phyloP scores from a whole-genome alignment of 495 filamentous ascomycete species.

The Neurospora tetrasperma region DNA sequence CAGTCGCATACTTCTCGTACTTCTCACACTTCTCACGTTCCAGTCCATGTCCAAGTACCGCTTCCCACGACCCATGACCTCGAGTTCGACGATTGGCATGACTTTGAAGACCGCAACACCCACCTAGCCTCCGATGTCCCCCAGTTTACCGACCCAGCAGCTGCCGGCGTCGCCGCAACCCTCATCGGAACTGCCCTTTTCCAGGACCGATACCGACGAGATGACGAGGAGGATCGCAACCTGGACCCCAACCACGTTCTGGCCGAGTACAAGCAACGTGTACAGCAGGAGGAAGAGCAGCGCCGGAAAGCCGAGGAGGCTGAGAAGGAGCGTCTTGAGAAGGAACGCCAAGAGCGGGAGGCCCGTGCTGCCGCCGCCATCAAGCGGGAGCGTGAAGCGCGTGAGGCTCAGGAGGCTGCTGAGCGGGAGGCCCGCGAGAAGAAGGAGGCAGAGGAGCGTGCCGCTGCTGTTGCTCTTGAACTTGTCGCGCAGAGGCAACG shows the following conservation, averaged over 20 bases:
- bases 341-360: neutral
- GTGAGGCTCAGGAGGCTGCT: neutral
- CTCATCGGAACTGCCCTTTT: constrained; percentile 21
- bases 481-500: neutral
- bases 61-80: constrained; percentile 2
- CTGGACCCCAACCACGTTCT: constrained; percentile 9
- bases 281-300: constrained; percentile 7
- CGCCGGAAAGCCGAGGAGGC: constrained; percentile 1
- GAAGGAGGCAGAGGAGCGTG: neutral
- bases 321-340: neutral
- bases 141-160: constrained; percentile 33
- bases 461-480: neutral
- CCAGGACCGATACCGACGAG: neutral
- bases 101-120: constrained; percentile 18
- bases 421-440: neutral
- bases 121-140: constrained; percentile 16
- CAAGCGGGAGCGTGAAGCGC: neutral
- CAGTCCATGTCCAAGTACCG: neutral
- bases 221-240: constrained; percentile 9
- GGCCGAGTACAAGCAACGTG: constrained; percentile 8
- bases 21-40: neutral
- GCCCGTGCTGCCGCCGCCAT: neutral
- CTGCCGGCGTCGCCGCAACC: constrained; percentile 39
- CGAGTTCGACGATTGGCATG: constrained; percentile 17
- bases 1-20: neutral